Base-by-base conservation (phyloP, 495 filamentous ascomycete species). In the Xylaria venustula region DNA sequence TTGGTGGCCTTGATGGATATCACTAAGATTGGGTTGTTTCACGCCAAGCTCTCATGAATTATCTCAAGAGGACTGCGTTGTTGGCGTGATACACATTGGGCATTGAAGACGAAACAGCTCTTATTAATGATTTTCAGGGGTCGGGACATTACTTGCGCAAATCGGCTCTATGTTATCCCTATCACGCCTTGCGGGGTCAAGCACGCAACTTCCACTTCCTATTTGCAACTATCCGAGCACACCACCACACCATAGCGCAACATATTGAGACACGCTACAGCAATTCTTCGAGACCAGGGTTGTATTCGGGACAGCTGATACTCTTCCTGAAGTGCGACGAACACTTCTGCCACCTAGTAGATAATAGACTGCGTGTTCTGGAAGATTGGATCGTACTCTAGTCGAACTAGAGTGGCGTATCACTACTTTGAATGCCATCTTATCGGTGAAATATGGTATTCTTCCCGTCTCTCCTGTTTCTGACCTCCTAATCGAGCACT, bases 181-280 rank as follows among this genome's bases (percentile, higher is more conserved):
- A 58, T 53, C 45, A 63, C 63, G 56, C 53, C 63, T 61, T 61
- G 50, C 48, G 32, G 52, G 47, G 55, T 46, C 42, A 65, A 68
- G 66, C 66, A 68, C 66, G 66, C 63, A 63, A 68, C 63, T 65
- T 36, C 48, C 63, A 63, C 63, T 64, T 61, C 63, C 55, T 65
- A 63, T 68, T 65, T 65, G 66, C 66, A 68, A 63, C 40, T 7
- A 30, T 54, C 63, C 63, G 63, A 64, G 56, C 44, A 63, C 65
- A 65, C n/a, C 58, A 50, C 59, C n/a, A n/a, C 65, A 65, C 26
- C 54, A 50, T 62, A 49, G 11, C 20, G 36, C 37, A 60, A 3
- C 49, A 19, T 32, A 49, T 14, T 49, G 49, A 30, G 4, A 48
- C 19, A 45, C 19, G 17, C 26, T 22, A 59, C 32, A 58, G 19